Conservation (phyloP, 345 rosid species). For the Nasturtium officinale region DNA sequence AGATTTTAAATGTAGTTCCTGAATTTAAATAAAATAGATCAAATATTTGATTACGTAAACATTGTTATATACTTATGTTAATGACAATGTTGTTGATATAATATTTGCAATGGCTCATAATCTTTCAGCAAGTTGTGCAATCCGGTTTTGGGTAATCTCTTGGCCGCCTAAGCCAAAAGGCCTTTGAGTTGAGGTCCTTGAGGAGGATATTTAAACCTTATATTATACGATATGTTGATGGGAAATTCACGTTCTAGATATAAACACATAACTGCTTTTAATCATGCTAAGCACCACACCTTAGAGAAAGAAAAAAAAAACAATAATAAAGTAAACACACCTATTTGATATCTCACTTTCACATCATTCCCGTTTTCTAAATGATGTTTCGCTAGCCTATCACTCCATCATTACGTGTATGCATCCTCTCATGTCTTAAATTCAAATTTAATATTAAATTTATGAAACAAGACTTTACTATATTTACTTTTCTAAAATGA, state of each 20-base stretch:
- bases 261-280: slow-evolving; percentile 35
- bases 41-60: background rate
- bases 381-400: slow-evolving; percentile 36
- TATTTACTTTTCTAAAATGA: background rate
- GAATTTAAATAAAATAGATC: background rate
- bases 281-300: slow-evolving; percentile 45
- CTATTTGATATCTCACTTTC: slow-evolving; percentile 41
- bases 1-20: background rate
- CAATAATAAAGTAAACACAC: slow-evolving; percentile 22
- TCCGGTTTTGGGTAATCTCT: background rate
- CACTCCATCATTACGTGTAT: slow-evolving; percentile 22
- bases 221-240: slow-evolving; percentile 24
- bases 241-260: slow-evolving; percentile 22
- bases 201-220: slow-evolving; percentile 11
- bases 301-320: background rate
- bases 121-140: background rate
- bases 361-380: slow-evolving; percentile 34
- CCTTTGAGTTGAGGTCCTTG: background rate
- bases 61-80: background rate
- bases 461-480: too few species aligned
- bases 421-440: slow-evolving; percentile 13
- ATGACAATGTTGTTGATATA: background rate
- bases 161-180: background rate
- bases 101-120: background rate
- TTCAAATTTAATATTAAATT: too few species aligned